Evolutionary conservation across 768 basidiomycete genomes (phyloP).

Genomic region (Suillus fuscotomentosus): DNA sequence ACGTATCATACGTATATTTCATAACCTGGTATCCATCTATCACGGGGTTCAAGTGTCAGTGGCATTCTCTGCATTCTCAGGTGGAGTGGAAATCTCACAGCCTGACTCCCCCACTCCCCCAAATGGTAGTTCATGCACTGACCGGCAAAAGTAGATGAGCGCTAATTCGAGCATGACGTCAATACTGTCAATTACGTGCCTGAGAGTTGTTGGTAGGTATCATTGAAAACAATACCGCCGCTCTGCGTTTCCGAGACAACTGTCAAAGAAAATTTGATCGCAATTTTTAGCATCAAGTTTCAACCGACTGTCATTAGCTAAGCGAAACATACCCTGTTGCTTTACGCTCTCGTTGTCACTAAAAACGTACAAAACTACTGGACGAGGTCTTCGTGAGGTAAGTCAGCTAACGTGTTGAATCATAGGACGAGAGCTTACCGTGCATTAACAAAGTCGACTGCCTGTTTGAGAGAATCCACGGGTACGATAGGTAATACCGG

Average conservation of each 20-base stretch:
- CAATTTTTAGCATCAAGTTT: not conserved
- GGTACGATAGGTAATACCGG: conserved; percentile 65
- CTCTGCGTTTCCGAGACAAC: conserved; percentile 57
- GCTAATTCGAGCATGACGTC: conserved; percentile 13
- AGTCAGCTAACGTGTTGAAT: not conserved
- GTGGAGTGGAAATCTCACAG: conserved; percentile 39
- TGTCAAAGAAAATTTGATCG: conserved; percentile 18
- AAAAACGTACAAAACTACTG: conserved; percentile 66
- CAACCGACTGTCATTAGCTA: not conserved
- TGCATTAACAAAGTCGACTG: conserved; percentile 51
- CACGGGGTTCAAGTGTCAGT: not conserved
- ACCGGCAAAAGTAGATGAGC: conserved; percentile 9
- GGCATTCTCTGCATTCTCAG: not conserved
- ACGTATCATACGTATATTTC: conserved; percentile 54
- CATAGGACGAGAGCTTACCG: conserved; percentile 36
- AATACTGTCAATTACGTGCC: conserved; percentile 31
- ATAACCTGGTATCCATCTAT: conserved; percentile 55
- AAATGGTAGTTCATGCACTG: conserved; percentile 45
- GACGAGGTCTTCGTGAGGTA: conserved; percentile 41
- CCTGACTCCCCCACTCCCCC: conserved; percentile 63
- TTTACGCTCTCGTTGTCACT: conserved; percentile 45
- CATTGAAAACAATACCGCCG: conserved; percentile 58
- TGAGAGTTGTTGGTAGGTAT: conserved; percentile 52
- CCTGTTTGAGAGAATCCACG: conserved; percentile 54
- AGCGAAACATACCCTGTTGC: conserved; percentile 31